These are phyloP conservation scores for Magnolia kwangsiensis DNA, from an alignment of 164 flowering plant genomes.

Conservation along the genomic window DNA sequence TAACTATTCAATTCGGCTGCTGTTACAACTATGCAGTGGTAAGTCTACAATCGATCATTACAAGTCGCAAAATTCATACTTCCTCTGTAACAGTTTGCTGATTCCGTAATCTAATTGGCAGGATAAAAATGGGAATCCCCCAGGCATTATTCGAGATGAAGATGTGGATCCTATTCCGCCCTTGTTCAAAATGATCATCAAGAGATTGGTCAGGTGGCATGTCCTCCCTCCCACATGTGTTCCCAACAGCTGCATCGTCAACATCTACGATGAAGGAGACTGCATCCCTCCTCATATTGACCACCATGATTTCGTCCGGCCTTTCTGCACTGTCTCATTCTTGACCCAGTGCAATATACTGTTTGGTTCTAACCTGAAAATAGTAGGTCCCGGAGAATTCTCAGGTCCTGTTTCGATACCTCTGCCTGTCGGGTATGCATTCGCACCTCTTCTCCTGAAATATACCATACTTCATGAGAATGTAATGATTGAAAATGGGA, in stretches of 20 bases:
- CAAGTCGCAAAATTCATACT: not conserved
- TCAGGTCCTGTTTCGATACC: conserved; percentile 52
- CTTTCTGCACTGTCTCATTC: conserved; percentile 59
- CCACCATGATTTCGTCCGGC: conserved; percentile 57
- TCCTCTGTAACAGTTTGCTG: not conserved
- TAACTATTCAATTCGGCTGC: conserved; percentile 63
- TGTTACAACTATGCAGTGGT: conserved; percentile 64
- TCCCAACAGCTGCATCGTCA: conserved; percentile 59
- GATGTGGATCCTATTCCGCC: conserved; percentile 59
- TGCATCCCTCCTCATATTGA: conserved; percentile 69
- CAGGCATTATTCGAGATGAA: conserved; percentile 57
- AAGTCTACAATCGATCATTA: conserved; percentile 3
- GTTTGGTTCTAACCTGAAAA: conserved; percentile 44
- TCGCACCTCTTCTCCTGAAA: not conserved
- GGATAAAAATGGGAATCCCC: conserved; percentile 62
- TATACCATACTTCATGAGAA: not conserved
- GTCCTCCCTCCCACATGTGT: conserved; percentile 46
- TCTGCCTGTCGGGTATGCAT: conserved; percentile 54
- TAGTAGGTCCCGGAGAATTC: conserved; percentile 38
- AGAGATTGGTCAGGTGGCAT: conserved; percentile 45
- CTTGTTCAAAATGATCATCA: conserved; percentile 41
- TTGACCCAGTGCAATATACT: conserved; percentile 46
- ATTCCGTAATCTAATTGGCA: conserved; percentile 17
- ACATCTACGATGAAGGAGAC: conserved; percentile 59
- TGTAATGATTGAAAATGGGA: not conserved